Conservation (phyloP, 768 basidiomycete species). For the Melanogaster broomeanus region DNA sequence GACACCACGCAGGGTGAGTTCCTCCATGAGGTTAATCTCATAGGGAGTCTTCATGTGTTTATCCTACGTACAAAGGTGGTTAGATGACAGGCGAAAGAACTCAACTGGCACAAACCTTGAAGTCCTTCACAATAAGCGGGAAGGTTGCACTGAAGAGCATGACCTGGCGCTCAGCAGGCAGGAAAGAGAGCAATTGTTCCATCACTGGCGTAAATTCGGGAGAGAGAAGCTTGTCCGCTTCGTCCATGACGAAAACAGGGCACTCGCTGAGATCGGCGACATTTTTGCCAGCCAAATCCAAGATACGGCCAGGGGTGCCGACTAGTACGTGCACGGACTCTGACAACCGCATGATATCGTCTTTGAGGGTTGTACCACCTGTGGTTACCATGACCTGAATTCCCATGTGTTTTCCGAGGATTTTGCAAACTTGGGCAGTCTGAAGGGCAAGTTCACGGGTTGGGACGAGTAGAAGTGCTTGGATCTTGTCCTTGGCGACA, state of each 20-base stretch:
- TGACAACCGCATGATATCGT: conserved; percentile 91
- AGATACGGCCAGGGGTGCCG: conserved; percentile 93
- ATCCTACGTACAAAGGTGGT: conserved; percentile 52
- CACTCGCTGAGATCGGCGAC: conserved; percentile 95
- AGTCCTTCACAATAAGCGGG: conserved; percentile 98
- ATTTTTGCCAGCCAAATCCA: conserved; percentile 90
- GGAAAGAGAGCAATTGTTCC: conserved; percentile 88
- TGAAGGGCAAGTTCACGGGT: conserved; percentile 98
- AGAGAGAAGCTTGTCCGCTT: conserved; percentile 96
- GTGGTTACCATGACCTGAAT: conserved; percentile 99
- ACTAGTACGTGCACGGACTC: conserved; percentile 95
- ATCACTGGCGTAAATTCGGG: conserved; percentile 99
- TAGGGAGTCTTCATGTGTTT: conserved; percentile 96
- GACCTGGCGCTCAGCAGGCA: conserved; percentile 87
- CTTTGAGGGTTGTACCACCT: conserved; percentile 95
- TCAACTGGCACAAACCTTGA: conserved; percentile 63
- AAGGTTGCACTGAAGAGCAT: conserved; percentile 99
- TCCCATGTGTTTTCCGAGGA: conserved; percentile 92
- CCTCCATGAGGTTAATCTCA: conserved; percentile 99
- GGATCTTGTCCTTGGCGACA: conserved; percentile 81
- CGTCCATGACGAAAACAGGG: conserved; percentile 98
- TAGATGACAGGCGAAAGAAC: neutral
- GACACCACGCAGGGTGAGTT: conserved; percentile 96
- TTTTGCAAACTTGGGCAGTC: conserved; percentile 99
- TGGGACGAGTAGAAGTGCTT: conserved; percentile 94